A percentile compares a stretch with the other conserved stretches of the same genome.
These are phyloP conservation scores for Salvia miltiorrhiza DNA, from an alignment of 257 asterid species.

Conservation along the genomic window DNA sequence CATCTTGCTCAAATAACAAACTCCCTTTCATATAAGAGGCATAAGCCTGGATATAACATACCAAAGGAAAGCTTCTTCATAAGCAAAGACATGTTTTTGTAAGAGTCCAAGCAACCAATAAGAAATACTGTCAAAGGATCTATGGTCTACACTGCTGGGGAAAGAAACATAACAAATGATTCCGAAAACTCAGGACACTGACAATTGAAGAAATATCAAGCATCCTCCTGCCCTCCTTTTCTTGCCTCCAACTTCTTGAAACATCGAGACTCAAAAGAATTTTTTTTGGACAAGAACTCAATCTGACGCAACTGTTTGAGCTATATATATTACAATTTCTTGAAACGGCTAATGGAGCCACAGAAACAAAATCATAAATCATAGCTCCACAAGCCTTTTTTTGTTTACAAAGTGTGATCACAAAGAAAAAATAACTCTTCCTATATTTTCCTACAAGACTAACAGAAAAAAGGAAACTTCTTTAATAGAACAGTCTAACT, in stretches of 20 bases:
- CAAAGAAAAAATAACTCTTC: neutral
- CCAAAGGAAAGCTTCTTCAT: constrained; percentile 14
- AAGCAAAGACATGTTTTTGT: neutral
- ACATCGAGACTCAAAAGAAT: neutral
- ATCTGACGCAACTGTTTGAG: neutral
- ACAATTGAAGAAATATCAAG: neutral
- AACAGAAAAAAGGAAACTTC: neutral
- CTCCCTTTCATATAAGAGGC: constrained; percentile 95
- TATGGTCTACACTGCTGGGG: neutral
- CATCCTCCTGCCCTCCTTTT: neutral
- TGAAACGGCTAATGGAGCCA: neutral
- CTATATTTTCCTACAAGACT: neutral
- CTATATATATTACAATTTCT: neutral
- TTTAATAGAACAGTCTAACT: neutral
- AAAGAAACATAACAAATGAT: neutral
- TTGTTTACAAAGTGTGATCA: constrained; percentile 9
- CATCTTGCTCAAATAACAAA: constrained; percentile 89
- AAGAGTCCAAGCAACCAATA: neutral
- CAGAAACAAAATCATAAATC: neutral
- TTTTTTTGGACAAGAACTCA: neutral
- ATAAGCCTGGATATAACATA: constrained; percentile 62
- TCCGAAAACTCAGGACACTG: neutral
- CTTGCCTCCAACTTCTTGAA: neutral
- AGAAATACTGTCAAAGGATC: constrained; percentile 2
- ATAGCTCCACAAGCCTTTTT: constrained; percentile 14